Evolutionary conservation across 2,329 filamentous ascomycete species (phyloP).

Genomic region (Aspergillus japonicus): DNA sequence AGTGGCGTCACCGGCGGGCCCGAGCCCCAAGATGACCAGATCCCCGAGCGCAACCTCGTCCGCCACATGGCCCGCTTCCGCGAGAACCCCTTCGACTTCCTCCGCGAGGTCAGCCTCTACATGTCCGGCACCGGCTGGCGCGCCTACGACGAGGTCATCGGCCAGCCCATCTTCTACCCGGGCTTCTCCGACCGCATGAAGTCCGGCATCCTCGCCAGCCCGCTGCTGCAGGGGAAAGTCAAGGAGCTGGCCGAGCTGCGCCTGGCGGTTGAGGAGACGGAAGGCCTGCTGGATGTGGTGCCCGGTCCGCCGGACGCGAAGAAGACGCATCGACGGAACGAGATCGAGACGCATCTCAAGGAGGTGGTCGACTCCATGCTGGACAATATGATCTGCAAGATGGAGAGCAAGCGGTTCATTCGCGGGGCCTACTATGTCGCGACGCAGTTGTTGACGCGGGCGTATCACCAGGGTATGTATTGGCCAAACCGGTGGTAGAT

Average conservation of each 20-base stretch:
- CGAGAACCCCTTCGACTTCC: conserved; percentile 69
- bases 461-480: conserved; percentile 79
- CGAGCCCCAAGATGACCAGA: conserved; percentile 46
- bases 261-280: conserved; percentile 71
- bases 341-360: conserved; percentile 70
- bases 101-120: conserved; percentile 89
- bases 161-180: conserved; percentile 88
- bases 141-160: conserved; percentile 84
- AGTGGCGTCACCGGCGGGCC: conserved; percentile 56
- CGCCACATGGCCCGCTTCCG: conserved; percentile 86
- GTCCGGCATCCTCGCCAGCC: conserved; percentile 69
- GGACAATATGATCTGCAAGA: conserved; percentile 98
- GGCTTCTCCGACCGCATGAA: conserved; percentile 94
- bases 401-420: conserved; percentile 93
- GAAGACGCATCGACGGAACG: conserved; percentile 42
- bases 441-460: conserved; percentile 84
- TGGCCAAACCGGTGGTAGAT: not conserved
- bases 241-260: conserved; percentile 72
- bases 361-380: conserved; percentile 84
- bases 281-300: conserved; percentile 61
- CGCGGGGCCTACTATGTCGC: conserved; percentile 84
- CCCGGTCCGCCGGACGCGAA: conserved; percentile 31
- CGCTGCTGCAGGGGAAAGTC: conserved; percentile 72
- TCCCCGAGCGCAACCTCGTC: conserved; percentile 49
- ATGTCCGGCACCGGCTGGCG: conserved; percentile 94